phyloP scores from a whole-genome alignment of 768 basidiomycete genomes.

The Trametes cingulata region DNA sequence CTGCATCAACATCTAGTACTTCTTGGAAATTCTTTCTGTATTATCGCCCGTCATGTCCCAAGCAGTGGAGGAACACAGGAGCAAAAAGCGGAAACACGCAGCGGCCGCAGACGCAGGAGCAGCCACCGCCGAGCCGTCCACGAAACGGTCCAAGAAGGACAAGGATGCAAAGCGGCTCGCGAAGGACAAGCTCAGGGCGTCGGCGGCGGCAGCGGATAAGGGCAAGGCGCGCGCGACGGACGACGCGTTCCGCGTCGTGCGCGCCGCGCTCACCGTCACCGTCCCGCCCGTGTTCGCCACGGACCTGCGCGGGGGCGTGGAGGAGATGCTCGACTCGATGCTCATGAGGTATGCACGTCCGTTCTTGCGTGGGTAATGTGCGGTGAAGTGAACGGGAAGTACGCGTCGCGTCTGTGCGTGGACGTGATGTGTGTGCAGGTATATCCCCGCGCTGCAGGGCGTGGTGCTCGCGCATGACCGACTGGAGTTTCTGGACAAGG shows the following conservation, averaged over 20 bases:
- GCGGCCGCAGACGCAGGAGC: conserved; percentile 19
- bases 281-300: conserved; percentile 81
- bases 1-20: too few species aligned
- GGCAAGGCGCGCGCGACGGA: conserved; percentile 24
- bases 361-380: conserved; percentile 4
- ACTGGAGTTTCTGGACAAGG: conserved; percentile 61
- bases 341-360: conserved; percentile 75
- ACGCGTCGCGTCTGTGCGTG: background rate
- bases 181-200: conserved; percentile 26
- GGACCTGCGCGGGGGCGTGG: conserved; percentile 71
- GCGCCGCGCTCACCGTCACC: conserved; percentile 67
- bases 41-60: conserved; percentile 22
- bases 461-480: conserved; percentile 88
- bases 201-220: conserved; percentile 26
- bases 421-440: conserved; percentile 48
- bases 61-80: conserved; percentile 20
- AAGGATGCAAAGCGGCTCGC: conserved; percentile 33
- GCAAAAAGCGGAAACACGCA: conserved; percentile 54
- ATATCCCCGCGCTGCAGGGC: conserved; percentile 83
- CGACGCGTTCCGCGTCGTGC: conserved; percentile 53
- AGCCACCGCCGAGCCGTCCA: conserved; percentile 27
- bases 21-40: background rate
- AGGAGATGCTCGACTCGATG: conserved; percentile 93
- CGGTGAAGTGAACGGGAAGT: conserved; percentile 4
- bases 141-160: conserved; percentile 37